These are phyloP conservation scores for Juncus effusus DNA, from an alignment of 176 grass and related monocot genomes.

Conservation along the genomic window DNA sequence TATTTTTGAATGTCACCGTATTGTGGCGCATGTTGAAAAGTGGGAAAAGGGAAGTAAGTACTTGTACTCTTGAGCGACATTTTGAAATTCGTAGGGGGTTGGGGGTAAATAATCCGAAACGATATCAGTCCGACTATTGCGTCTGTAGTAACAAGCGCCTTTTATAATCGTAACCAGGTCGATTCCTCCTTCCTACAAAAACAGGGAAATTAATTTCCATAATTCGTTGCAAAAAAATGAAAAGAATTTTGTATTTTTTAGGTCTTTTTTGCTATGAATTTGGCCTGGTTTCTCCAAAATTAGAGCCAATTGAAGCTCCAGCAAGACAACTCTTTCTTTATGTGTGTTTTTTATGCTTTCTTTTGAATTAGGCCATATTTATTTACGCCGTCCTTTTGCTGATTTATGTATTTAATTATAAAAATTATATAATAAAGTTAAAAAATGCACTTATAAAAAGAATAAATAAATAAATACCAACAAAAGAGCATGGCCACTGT, in stretches of 20 bases:
- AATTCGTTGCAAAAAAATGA: neutral
- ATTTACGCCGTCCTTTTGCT: too few relatives aligned
- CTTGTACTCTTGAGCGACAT: conserved; percentile 36
- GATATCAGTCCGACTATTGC: conserved; percentile 50
- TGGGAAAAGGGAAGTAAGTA: conserved; percentile 18
- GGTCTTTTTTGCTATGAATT: neutral
- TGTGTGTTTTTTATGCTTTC: too few relatives aligned
- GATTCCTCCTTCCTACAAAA: conserved; percentile 57
- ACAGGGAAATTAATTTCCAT: neutral
- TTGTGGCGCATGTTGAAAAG: neutral
- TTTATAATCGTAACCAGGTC: conserved; percentile 64
- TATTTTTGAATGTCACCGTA: too few relatives aligned
- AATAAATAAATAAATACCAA: conserved; percentile 38
- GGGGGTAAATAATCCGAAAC: conserved; percentile 58
- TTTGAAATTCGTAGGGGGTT: conserved; percentile 57
- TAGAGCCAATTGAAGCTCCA: conserved; percentile 7
- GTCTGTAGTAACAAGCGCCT: conserved; percentile 74
- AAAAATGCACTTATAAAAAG: neutral
- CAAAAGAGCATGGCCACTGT: conserved; percentile 71
- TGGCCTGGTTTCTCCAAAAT: neutral
- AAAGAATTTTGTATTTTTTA: neutral
- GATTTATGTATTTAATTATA: too few relatives aligned
- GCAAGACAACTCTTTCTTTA: neutral
- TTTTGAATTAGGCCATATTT: too few relatives aligned
- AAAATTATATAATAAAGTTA: neutral